Base-by-base conservation (phyloP, 768 basidiomycete genomes). In the Boletus fagicola region DNA sequence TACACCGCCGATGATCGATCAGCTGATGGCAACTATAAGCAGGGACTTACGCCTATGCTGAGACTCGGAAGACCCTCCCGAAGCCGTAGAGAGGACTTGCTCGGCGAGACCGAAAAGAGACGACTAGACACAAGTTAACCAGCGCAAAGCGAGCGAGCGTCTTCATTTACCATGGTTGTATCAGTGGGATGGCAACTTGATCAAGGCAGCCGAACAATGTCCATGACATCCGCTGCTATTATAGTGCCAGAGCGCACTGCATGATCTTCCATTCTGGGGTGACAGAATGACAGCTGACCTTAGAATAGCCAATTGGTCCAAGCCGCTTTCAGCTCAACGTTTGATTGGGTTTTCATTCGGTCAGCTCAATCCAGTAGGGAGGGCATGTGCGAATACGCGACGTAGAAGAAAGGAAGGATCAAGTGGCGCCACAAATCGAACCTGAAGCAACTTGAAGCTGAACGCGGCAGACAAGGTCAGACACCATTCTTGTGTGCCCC, bases 101-200 rank as follows among this genome's bases (percentile, higher is more conserved):
- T 90, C 86, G 11, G 88, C 91, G 62, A 92, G 70, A 56, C 82
- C 83, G 38, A 89, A 78, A 64, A 92, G 80, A 57, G 69, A 78
- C 58, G 90, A 88, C 90, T 88, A 36, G 53, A 28, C 9, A 28
- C 28, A 31, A 33, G n/a, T 61, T 31, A 58, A 40, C 15, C 1
- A n/a, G 39, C 1, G 58, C 12, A 12, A 31, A 20, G 28, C 2
- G 13, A 4, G 12, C 0, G 35, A 31, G 20, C 2, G 30, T 24
- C 33, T 31, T n/a, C 26, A 47, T 69, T 49, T 57, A 72, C 70
- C 70, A 71, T 71, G 57, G 31, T 51, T 18, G 51, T 36, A 57
- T 55, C 49, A 45, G 56, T 35, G 46, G 36, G 49, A 58, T 15
- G 59, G 28, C 20, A n/a, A n/a, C 40, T 51, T 39, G 60, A 55